These are phyloP conservation scores for Ilex paraguariensis DNA, from an alignment of 305 asterid genomes.

Conservation along the genomic window DNA sequence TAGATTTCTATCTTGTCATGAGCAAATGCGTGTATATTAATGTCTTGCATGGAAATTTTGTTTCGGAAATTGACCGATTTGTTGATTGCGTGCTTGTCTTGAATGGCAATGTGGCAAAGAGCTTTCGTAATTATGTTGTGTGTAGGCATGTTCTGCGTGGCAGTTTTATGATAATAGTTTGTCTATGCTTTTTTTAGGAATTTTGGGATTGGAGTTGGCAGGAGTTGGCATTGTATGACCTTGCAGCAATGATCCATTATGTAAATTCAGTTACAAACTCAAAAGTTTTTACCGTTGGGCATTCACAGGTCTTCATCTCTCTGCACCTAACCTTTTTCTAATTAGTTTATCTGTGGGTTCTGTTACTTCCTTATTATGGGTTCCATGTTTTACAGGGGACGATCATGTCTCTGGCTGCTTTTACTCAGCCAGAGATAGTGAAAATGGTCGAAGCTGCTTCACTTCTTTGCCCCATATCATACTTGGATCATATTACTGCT, in stretches of 20 bases:
- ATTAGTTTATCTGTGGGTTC: conserved; percentile 6
- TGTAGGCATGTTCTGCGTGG: too few species aligned
- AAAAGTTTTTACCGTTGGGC: conserved; percentile 78
- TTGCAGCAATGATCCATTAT: conserved; percentile 72
- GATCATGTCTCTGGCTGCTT: conserved; percentile 91
- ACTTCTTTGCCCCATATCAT: conserved; percentile 89
- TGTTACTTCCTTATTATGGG: conserved; percentile 12
- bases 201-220: conserved; percentile 99
- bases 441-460: conserved; percentile 92
- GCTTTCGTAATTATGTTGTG: too few species aligned
- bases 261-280: conserved; percentile 51
- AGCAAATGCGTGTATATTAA: too few species aligned
- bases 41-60: too few species aligned
- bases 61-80: too few species aligned
- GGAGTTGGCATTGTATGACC: conserved; percentile 85
- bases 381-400: conserved; percentile 61
- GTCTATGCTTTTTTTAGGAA: conserved; percentile 38
- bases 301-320: conserved; percentile 76
- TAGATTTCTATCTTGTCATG: too few species aligned
- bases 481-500: conserved; percentile 71
- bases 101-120: too few species aligned
- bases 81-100: too few species aligned
- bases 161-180: conserved; percentile 1
- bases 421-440: conserved; percentile 77
- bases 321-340: conserved; percentile 6